Evolutionary conservation across 73 alveolate species (phyloP), one percentile per base, ranked within the genome.

Genomic region (Paramecium sonneborni): DNA sequence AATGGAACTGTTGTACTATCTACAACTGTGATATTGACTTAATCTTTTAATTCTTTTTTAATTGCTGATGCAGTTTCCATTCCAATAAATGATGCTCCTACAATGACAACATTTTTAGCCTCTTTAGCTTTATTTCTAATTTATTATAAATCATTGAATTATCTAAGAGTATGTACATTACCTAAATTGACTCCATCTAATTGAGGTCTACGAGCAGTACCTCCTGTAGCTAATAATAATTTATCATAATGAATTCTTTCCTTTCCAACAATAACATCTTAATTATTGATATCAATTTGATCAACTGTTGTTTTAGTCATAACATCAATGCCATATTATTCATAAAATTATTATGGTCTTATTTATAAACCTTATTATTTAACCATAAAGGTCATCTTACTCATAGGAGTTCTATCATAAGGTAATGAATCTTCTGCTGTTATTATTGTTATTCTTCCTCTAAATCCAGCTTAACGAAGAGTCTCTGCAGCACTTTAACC

Each of bases 401-500:
- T 68, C 21, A 97, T 67, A 2, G 92, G 76, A 28, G 98, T 96
- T 92, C 98, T 88, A 85, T 97, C 99, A 67, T 97, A 97, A 26
- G 99, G 98, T 21, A 94, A 85, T 32, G 52, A 86, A 30, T 57
- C 91, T 85, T 97, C 99, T 23, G 82, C 94, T n/a, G 97, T 68
- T 32, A 97, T 57, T 43, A 97, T 58, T n/a, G 93, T 41, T 85
- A 97, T 97, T 68, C 93, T 93, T 41, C 99, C 99, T 15, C 94
- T 86, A 86, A 52, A 97, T 92, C 95, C 96, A 39, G 96, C 92
- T 70, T 95, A 89, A 89, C 99, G 76, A 58, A 97, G 92, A 38
- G 98, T 92, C 74, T 97, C 99, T 39, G 98, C 99, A n/a, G 99
- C 99, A 38, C 92, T 85, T 14, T 91, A 91, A 14, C 99, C 99